Evolutionary conservation across 345 rosid species (phyloP), one percentile per base, ranked within the genome.

Genomic region (Populus simonii): DNA sequence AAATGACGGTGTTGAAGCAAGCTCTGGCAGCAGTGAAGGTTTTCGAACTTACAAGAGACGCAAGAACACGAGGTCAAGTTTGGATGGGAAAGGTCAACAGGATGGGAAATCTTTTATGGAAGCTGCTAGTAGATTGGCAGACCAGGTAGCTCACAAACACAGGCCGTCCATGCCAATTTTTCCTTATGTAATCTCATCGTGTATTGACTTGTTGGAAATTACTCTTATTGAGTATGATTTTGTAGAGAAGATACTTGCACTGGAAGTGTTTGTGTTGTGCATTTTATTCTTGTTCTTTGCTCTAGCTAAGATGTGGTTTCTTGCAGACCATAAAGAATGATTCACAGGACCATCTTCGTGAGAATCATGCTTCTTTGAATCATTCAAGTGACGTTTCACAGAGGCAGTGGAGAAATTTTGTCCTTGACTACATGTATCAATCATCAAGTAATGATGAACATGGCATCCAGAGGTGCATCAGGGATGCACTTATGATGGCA

Each of bases 21-120:
- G 86, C 75, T 87, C 89, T 2, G 83, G 84, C 33, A 84, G 72
- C 63, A 70, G 82, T 66, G 89, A 81, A 76, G 80, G 79, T 53
- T 38, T 92, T 23, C 89, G 76, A 71, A 90, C 92, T 10, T 93
- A 92, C 84, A 96, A 92, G 91, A 89, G 99, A 83, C 85, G 95
- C 38, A 92, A 82, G 86, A 81, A 61, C 43, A 79, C 75, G 23
- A 82, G 79, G 66, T 82, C 84, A 20, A 75, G 82, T 78, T 86
- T 89, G 10, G 88, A 78, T 65, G 67, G 79, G 27, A 85, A 85
- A 72, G 70, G 70, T 84, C 83, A 66, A 11, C 85, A 74, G 68
- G 83, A 82, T 65, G 84, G 75, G 62, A 85, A 79, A 71, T 41
- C 76, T 78, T 85, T 87, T 61, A 33, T 33, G 27, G 88, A 81